Conservation (phyloP, 306 rosid species). For the Quercus engelmannii region DNA sequence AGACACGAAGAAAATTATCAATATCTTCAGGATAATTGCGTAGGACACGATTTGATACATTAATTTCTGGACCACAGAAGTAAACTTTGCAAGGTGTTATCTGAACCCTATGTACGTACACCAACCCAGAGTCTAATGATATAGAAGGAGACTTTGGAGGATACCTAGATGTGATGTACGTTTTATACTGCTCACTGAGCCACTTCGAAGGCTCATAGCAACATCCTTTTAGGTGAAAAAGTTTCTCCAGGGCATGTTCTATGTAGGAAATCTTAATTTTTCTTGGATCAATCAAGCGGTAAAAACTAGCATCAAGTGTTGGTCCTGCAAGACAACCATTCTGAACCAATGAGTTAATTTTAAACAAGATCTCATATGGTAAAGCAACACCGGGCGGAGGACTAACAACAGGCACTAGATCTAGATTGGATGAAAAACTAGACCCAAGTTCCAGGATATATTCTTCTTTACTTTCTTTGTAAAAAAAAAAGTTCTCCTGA, state of each 20-base stretch:
- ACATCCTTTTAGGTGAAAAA: slow-evolving; percentile 49
- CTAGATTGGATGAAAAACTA: slow-evolving; percentile 36
- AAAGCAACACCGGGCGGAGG: slow-evolving; percentile 49
- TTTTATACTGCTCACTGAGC: slow-evolving; percentile 50
- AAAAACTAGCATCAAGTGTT: slow-evolving; percentile 46
- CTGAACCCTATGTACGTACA: slow-evolving; percentile 69
- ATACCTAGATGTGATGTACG: slow-evolving; percentile 22
- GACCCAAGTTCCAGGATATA: slow-evolving; percentile 39
- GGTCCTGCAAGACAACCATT: slow-evolving; percentile 66
- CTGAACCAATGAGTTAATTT: slow-evolving; percentile 69
- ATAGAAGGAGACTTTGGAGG: slow-evolving; percentile 43
- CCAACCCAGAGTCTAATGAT: slow-evolving; percentile 66
- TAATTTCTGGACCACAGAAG: slow-evolving; percentile 73
- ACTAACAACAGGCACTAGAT: slow-evolving; percentile 59
- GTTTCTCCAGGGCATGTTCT: slow-evolving; percentile 59
- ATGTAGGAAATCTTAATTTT: slow-evolving; percentile 23
- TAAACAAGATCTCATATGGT: slow-evolving; percentile 63
- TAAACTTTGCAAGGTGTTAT: slow-evolving; percentile 68
- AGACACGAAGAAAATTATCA: slow-evolving; percentile 73
- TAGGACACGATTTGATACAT: slow-evolving; percentile 82
- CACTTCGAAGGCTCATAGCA: slow-evolving; percentile 67
- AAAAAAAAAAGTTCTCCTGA: slow-evolving; percentile 55
- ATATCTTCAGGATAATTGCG: slow-evolving; percentile 38
- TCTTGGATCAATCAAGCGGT: slow-evolving; percentile 55
- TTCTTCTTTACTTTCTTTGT: slow-evolving; percentile 34